A percentile compares a stretch with the other conserved stretches of the same genome.
Conservation (phyloP, 441 rosid species). For the Bocquillonia castaneifolia region DNA sequence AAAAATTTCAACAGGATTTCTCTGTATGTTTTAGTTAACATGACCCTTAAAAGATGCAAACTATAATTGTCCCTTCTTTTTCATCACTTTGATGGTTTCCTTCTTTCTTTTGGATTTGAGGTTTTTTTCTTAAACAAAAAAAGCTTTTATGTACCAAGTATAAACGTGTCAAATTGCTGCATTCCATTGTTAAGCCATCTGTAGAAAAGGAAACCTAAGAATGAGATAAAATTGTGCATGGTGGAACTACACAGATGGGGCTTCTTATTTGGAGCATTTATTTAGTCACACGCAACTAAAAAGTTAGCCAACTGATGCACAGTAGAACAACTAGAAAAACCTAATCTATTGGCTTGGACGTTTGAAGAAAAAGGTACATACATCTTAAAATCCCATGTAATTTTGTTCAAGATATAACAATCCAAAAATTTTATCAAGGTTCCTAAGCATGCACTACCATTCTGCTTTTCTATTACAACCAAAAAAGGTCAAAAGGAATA, state of each 20-base stretch:
- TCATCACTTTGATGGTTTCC: too few species aligned
- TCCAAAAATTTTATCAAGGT: not conserved
- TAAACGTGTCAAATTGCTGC: too few species aligned
- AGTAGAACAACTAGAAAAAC: not conserved
- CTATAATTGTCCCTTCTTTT: too few species aligned
- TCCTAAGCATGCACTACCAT: not conserved
- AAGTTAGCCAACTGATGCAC: too few species aligned
- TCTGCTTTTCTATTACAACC: not conserved
- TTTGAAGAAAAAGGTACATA: not conserved
- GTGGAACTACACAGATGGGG: not conserved
- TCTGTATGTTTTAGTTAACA: too few species aligned
- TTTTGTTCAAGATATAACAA: not conserved
- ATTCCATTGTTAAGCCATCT: constrained; percentile 97
- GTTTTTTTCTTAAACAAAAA: too few species aligned
- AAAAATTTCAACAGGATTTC: too few species aligned
- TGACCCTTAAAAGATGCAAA: too few species aligned
- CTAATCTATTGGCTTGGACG: too few species aligned
- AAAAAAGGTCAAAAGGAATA: not conserved
- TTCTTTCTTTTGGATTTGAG: too few species aligned
- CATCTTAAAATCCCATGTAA: not conserved
- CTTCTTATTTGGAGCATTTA: constrained; percentile 9
- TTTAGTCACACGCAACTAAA: not conserved
- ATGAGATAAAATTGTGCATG: constrained; percentile 23
- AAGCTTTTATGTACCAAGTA: too few species aligned
- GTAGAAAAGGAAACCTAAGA: constrained; percentile 28